These are phyloP conservation scores for Sabuloglossum arenarium DNA, from an alignment of 495 filamentous ascomycete species.

Conservation along the genomic window DNA sequence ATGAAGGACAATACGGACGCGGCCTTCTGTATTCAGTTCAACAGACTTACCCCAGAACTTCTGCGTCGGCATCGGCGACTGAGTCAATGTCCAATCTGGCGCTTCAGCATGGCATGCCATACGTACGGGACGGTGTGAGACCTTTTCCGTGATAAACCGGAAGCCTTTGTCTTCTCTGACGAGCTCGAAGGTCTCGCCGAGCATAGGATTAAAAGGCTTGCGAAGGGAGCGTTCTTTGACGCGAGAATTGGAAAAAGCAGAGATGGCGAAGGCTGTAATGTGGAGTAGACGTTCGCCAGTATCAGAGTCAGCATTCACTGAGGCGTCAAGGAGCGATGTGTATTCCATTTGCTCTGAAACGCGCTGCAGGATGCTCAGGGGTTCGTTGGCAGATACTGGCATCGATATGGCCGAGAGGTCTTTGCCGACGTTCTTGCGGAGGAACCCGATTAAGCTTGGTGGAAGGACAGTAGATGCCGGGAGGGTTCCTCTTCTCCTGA, in stretches of 20 bases:
- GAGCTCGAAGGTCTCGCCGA: conserved; percentile 89
- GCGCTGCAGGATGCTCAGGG: conserved; percentile 69
- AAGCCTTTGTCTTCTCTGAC: conserved; percentile 77
- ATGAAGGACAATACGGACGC: conserved; percentile 53
- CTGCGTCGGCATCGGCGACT: conserved; percentile 71
- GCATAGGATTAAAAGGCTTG: conserved; percentile 95
- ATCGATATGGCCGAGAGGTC: conserved; percentile 89
- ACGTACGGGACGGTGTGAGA: conserved; percentile 76
- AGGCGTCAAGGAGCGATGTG: conserved; percentile 58
- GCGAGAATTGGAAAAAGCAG: conserved; percentile 54
- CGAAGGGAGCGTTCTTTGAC: conserved; percentile 80
- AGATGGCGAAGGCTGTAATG: conserved; percentile 79
- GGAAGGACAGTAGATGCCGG: conserved; percentile 51
- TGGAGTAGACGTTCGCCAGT: conserved; percentile 53
- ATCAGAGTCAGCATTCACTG: conserved; percentile 31
- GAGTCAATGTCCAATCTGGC: conserved; percentile 61
- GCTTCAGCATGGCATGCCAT: conserved; percentile 86
- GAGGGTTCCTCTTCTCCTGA: conserved; percentile 51
- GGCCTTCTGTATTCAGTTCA: conserved; percentile 80
- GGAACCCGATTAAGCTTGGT: conserved; percentile 77
- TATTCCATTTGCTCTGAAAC: conserved; percentile 82
- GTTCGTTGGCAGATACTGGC: conserved; percentile 94
- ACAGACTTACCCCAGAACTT: conserved; percentile 98
- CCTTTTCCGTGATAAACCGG: conserved; percentile 81
- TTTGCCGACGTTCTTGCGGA: conserved; percentile 96